Evolutionary conservation across 768 basidiomycete species (phyloP).

Genomic region (Lactarius vividus): DNA sequence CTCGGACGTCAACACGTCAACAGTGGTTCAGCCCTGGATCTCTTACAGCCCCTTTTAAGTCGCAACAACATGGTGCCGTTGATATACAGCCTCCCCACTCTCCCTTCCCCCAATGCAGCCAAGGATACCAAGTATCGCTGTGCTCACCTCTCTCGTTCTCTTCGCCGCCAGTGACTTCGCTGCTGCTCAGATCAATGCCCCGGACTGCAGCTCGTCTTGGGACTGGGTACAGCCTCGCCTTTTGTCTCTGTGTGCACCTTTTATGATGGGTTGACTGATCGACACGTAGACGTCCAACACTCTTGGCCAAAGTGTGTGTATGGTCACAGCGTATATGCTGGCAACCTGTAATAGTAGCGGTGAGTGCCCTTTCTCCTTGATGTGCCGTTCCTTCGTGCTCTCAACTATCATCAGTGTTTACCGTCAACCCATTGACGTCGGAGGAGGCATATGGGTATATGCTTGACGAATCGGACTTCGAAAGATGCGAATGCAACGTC

Average conservation of each 20-base stretch:
- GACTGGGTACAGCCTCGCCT: not conserved
- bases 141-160: not conserved
- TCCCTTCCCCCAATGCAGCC: not conserved
- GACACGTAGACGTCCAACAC: slow-evolving; percentile 10
- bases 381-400: not conserved
- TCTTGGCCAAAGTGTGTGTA: slow-evolving; percentile 9
- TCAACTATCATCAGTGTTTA: slow-evolving; percentile 4
- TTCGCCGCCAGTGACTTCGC: not conserved
- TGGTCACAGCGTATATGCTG: slow-evolving; percentile 6
- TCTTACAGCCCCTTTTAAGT: not conserved
- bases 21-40: not conserved
- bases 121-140: not conserved
- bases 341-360: slow-evolving; percentile 11
- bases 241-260: not conserved
- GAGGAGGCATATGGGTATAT: no score
- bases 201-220: slow-evolving; percentile 4
- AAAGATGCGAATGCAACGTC: slow-evolving; percentile 22
- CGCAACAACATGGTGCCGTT: not conserved
- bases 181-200: not conserved
- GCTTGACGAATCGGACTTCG: no score
- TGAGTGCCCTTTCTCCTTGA: not conserved
- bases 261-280: not conserved
- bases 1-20: not conserved
- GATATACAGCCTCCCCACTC: not conserved
- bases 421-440: no score